A percentile compares a stretch with the other conserved stretches of the same genome.
These are phyloP conservation scores for Collybia nuda DNA, from an alignment of 768 basidiomycete genomes.

Conservation along the genomic window DNA sequence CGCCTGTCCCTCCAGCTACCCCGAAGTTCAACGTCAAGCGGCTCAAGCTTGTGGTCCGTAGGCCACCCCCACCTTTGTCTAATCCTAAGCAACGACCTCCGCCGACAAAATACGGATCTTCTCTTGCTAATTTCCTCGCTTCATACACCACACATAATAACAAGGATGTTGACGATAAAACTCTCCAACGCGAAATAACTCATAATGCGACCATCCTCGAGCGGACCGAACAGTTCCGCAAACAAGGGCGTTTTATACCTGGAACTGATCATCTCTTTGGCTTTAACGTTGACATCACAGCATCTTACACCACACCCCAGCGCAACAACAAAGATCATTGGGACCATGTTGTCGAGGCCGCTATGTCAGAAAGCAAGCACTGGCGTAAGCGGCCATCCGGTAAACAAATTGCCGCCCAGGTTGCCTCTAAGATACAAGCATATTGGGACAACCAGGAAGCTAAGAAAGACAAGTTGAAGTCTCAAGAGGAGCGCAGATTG, in stretches of 20 bases:
- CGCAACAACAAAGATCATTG: constrained; percentile 49
- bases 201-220: constrained; percentile 34
- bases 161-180: constrained; percentile 41
- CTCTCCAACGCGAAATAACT: constrained; percentile 17
- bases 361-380: constrained; percentile 24
- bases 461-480: constrained; percentile 57
- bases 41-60: constrained; percentile 65
- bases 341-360: constrained; percentile 56
- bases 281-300: constrained; percentile 20
- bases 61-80: constrained; percentile 58
- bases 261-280: constrained; percentile 33
- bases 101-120: constrained; percentile 46
- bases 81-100: constrained; percentile 70
- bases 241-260: constrained; percentile 39
- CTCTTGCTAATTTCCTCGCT: constrained; percentile 54
- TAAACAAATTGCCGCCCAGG: constrained; percentile 44
- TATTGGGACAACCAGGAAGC: constrained; percentile 76
- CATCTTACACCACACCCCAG: constrained; percentile 25
- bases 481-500: constrained; percentile 66
- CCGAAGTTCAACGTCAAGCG: constrained; percentile 52
- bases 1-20: constrained; percentile 14
- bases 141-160: constrained; percentile 62
- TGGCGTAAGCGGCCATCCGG: constrained; percentile 30
- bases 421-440: constrained; percentile 64
- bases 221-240: constrained; percentile 30